Percentiles rank a stretch among this genome's conserved stretches.
Evolutionary conservation across 2,329 filamentous ascomycete genomes (phyloP).

Genomic region (Cercospora sp.): DNA sequence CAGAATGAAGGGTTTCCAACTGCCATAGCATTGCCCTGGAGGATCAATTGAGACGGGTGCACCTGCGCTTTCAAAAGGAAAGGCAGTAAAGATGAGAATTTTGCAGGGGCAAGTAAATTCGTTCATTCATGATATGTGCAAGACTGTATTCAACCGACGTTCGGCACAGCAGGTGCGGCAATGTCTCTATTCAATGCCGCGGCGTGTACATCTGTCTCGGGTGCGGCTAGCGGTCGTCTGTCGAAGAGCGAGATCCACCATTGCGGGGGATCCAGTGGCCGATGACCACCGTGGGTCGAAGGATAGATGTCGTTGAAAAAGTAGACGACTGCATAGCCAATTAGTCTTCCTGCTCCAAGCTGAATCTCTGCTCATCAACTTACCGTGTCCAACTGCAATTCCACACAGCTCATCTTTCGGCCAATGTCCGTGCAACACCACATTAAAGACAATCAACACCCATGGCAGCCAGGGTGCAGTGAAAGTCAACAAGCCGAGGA

Average conservation of each 20-base stretch:
- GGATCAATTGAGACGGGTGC: not conserved
- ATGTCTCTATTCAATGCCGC: slow-evolving; percentile 36
- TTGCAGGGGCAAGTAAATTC: not conserved
- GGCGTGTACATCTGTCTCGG: slow-evolving; percentile 35
- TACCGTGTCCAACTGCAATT: slow-evolving; percentile 82
- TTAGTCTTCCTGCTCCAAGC: slow-evolving; percentile 6
- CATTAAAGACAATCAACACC: slow-evolving; percentile 90
- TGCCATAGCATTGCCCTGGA: not conserved
- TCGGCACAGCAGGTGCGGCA: slow-evolving; percentile 33
- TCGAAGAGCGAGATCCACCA: slow-evolving; percentile 91
- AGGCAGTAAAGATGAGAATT: not conserved
- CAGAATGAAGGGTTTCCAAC: not conserved
- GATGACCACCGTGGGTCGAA: slow-evolving; percentile 77
- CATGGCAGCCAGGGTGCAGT: slow-evolving; percentile 92
- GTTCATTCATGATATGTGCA: slow-evolving; percentile 10
- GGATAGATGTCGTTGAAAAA: slow-evolving; percentile 98
- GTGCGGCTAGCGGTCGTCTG: slow-evolving; percentile 35
- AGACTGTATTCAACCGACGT: slow-evolving; percentile 4
- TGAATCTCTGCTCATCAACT: slow-evolving; percentile 27
- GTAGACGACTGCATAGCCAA: slow-evolving; percentile 69
- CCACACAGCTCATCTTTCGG: slow-evolving; percentile 97
- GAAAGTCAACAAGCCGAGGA: slow-evolving; percentile 81
- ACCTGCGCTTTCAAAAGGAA: not conserved
- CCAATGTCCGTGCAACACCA: slow-evolving; percentile 84
- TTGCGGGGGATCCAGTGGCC: slow-evolving; percentile 81